These are phyloP conservation scores for Fusarium sp. DNA, from an alignment of 2,329 filamentous ascomycete species.

Conservation along the genomic window DNA sequence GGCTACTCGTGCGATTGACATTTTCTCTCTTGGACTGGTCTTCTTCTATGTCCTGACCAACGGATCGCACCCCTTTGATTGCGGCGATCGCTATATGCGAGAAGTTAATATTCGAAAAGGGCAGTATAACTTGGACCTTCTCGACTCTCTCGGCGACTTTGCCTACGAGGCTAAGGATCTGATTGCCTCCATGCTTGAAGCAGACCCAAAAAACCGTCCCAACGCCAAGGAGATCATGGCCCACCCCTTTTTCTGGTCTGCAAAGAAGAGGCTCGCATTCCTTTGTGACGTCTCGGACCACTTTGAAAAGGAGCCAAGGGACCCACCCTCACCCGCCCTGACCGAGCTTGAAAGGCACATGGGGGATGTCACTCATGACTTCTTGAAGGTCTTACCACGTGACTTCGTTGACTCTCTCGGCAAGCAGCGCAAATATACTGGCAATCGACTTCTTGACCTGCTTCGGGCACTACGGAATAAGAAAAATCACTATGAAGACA, in stretches of 20 bases:
- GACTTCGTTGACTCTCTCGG: constrained; percentile 90
- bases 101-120: constrained; percentile 98
- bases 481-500: constrained; percentile 97
- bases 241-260: constrained; percentile 96
- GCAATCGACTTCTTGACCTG: constrained; percentile 82
- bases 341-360: constrained; percentile 64
- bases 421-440: constrained; percentile 95
- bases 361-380: constrained; percentile 61
- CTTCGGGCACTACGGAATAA: constrained; percentile 92
- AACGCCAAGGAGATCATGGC: constrained; percentile 82
- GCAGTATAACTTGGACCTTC: constrained; percentile 74
- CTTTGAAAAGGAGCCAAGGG: constrained; percentile 90
- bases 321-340: constrained; percentile 78
- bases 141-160: constrained; percentile 83
- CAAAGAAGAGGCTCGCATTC: constrained; percentile 89
- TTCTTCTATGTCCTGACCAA: constrained; percentile 99
- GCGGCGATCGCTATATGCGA: constrained; percentile 92
- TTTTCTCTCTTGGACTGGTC: constrained; percentile 96
- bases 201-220: constrained; percentile 68
- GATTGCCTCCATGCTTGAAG: constrained; percentile 78
- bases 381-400: constrained; percentile 77
- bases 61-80: constrained; percentile 92
- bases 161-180: constrained; percentile 88
- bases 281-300: constrained; percentile 97
- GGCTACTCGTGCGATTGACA: constrained; percentile 94